Percentiles rank a stretch among this genome's conserved stretches.
Conservation (phyloP, 768 basidiomycete genomes). For the Dentipellis fragilis region DNA sequence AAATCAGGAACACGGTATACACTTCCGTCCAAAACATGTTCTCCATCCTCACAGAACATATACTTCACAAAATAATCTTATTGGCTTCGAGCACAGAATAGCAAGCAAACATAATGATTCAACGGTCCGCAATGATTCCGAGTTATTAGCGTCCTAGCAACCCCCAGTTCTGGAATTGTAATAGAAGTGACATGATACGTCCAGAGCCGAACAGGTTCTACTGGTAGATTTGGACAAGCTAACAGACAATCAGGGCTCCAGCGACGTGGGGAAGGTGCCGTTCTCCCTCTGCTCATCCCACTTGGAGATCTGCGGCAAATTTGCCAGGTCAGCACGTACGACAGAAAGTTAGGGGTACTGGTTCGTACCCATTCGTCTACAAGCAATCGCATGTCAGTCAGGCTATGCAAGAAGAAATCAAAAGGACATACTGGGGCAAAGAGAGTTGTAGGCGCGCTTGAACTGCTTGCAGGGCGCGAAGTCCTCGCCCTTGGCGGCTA, state of each 20-base stretch:
- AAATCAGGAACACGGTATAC: too few species aligned
- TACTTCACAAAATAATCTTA: too few species aligned
- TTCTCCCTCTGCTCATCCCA: conserved; percentile 94
- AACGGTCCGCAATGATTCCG: too few species aligned
- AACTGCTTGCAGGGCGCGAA: conserved; percentile 99
- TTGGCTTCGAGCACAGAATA: too few species aligned
- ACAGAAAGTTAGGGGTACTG: neutral
- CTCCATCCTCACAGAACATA: too few species aligned
- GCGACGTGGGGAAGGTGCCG: conserved; percentile 85
- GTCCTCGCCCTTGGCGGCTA: conserved; percentile 95
- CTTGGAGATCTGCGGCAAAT: conserved; percentile 54
- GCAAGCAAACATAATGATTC: too few species aligned
- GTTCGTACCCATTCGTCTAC: conserved; percentile 83
- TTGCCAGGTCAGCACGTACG: neutral
- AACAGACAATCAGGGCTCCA: conserved; percentile 51
- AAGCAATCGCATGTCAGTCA: conserved; percentile 5
- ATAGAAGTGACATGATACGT: too few species aligned
- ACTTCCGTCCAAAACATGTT: too few species aligned
- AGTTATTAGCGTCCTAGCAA: too few species aligned
- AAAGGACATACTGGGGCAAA: conserved; percentile 84
- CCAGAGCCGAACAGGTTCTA: too few species aligned
- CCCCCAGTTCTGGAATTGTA: too few species aligned
- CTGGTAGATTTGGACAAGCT: neutral
- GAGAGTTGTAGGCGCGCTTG: conserved; percentile 88
- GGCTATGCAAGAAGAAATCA: neutral